Evolutionary conservation across 495 filamentous ascomycete species (phyloP), one percentile per base, ranked within the genome.

Genomic region (Saxispiralis lemnorum): DNA sequence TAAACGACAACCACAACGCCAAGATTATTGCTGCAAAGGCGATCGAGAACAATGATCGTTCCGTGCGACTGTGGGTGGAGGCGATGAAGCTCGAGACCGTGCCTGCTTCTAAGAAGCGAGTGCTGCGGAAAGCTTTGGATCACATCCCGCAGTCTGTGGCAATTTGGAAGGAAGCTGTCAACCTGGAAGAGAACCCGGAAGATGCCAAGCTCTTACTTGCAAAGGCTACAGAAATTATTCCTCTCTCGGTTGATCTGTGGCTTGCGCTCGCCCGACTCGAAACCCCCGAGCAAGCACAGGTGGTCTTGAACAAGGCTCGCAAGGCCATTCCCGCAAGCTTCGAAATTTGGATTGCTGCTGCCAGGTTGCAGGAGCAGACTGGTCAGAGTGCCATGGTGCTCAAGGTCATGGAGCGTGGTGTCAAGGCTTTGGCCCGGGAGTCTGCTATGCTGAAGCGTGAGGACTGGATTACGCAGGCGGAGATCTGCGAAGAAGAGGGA

Each of bases 161-260:
- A 21, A 71, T 99, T 28, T 99, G 89, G 89, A 96, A 95, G 59
- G 82, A 89, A 55, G 78, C 86, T n/a, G 87, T 96, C 35, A 96
- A 96, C 49, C 64, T 95, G 33, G 88, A 94, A 54, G 86, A 94
- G 44, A 79, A 89, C 51, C 75, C 80, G 0, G 78, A 76, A 6
- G 84, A 94, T 63, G 89, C 88, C 7, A 71, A 76, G 46, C 64
- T 96, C 24, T 69, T 99, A 32, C 71, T 96, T 15, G 84, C 83
- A 9, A 92, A 93, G 62, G 92, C 89, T 2, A 85, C 83, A 7
- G 87, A 96, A 46, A 80, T 94, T 45, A 88, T 99, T 45, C 88
- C 87, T 0, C 64, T 87, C 11, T 92, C 86, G 1, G 78, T 94
- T 28, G 89, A 99, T 54, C 67, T 99, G 5, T 96, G 89, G 89